Evolutionary conservation across 2,329 filamentous ascomycete species (phyloP), one percentile per base, ranked within the genome.

Genomic region (Chaetomiaceae sp.): DNA sequence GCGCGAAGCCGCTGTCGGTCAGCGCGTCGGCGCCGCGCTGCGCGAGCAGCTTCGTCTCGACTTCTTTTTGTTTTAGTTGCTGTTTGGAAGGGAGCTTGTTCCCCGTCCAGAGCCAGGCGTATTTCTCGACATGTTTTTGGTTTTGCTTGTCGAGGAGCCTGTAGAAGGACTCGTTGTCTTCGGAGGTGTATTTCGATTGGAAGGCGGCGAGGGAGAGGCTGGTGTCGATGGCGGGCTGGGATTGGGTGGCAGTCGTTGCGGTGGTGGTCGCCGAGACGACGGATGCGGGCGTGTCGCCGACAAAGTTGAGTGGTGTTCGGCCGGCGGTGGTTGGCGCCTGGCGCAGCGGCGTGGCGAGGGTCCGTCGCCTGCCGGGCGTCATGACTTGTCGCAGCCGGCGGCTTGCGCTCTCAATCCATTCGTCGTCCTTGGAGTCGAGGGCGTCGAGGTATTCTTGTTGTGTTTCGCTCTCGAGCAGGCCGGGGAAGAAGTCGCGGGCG

Each of bases 141-240:
- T 96, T 98, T 60, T 96, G 88, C 59, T 83, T 86, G 68, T 98
- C 93, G 22, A 97, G 72, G 1, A 98, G 74, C 57, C 84, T 85
- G 66, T 95, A 95, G 70, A 98, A 97, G 57, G 87, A 94, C 62
- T 96, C 93, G 61, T 97, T 97, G 64, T 98, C 93, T 65, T 98
- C 93, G 60, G 88, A 95, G 1, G 91, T 98, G 68, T 96, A 97
- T 56, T 87, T 91, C 3, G 86, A 78, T 62, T 98, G 93, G 59
- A 96, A 98, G 1, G 83, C 79, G 43, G 83, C 81, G 1, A 98
- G 75, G 49, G 84, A 89, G 72, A 97, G 81, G 56, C 83, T 84
- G 34, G 83, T 81, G 62, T 95, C 83, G 15, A 88, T 41, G 1
- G 37, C 18, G 74, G 66, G 48, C 70, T 69, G 44, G 68, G 70